Evolutionary conservation across 1,139 yeast species (phyloP), one percentile per base, ranked within the genome.

Genomic region (Saccharomyces hybrid): DNA sequence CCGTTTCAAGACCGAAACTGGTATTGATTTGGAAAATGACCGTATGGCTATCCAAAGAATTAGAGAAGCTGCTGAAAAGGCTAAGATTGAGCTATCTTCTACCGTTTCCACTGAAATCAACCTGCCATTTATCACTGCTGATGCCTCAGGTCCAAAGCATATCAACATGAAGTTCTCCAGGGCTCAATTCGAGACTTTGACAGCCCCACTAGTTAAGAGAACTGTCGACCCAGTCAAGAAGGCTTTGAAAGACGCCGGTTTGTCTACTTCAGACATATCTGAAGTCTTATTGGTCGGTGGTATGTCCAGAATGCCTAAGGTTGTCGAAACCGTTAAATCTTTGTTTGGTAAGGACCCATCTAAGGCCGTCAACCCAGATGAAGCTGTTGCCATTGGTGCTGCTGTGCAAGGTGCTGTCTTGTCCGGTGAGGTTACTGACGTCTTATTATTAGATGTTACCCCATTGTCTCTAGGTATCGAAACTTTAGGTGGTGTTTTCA

Each of bases 401-500:
- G 96, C 97, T 64, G 96, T 89, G 62, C 97, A 90, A 78, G 97
- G 96, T 58, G 97, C 97, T 81, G 91, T 90, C 65, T 78, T 90
- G 64, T 82, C 95, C 61, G 97, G 97, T 75, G 95, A 88, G 76
- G 73, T 86, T 57, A 95, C 87, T 70, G 96, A 88, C 72, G 83
- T 88, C 67, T 88, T 88, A 66, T 78, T 88, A 70, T 81, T 88
- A 69, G 96, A 88, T 75, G 96, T 87, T 66, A 86, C 87, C 73
- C 96, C 97, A 71, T 83, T 90, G 73, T 88, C 97, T 64, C 76
- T 90, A 67, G 97, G 97, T 80, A 91, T 90, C 73, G 97, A 91
- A 78, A 90, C 96, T 70, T 87, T 96, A 63, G 97, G 97, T 76
- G 97, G 97, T 77, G 95, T 90, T 72, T 89, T 90, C 96, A 90